Percentiles rank a stretch among this genome's conserved stretches.
These are phyloP conservation scores for Lablab purpureus DNA, from an alignment of 306 rosid genomes.

Conservation along the genomic window DNA sequence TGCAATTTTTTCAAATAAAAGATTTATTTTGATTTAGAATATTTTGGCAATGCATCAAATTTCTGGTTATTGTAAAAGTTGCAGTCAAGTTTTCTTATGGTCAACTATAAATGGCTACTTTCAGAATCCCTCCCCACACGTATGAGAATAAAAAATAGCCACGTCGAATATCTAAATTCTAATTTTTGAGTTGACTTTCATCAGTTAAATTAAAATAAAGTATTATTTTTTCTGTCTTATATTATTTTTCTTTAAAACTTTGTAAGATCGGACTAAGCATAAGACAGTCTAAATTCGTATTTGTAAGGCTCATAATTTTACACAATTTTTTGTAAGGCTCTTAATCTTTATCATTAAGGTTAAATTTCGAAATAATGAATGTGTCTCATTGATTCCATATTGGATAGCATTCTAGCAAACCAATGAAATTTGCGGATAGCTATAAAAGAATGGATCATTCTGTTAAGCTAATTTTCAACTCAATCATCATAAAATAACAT, in stretches of 20 bases:
- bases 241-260: no score
- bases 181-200: background rate
- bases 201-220: background rate
- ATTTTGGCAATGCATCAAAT: background rate
- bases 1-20: no score
- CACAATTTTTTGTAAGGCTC: no score
- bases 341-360: no score
- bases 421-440: conserved; percentile 19
- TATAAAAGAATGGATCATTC: conserved; percentile 13
- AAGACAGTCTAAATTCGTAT: no score
- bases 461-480: conserved; percentile 9
- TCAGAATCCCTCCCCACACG: background rate
- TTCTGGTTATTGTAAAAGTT: background rate
- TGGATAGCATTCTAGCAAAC: background rate
- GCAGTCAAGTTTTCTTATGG: background rate
- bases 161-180: background rate
- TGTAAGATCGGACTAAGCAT: no score
- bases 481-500: conserved; percentile 12
- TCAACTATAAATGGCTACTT: no score
- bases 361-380: conserved; percentile 5
- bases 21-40: no score
- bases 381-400: conserved; percentile 21
- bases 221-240: no score
- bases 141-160: background rate
- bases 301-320: no score